phyloP scores from a whole-genome alignment of 805 yeast species.

The Candida adriatica region DNA sequence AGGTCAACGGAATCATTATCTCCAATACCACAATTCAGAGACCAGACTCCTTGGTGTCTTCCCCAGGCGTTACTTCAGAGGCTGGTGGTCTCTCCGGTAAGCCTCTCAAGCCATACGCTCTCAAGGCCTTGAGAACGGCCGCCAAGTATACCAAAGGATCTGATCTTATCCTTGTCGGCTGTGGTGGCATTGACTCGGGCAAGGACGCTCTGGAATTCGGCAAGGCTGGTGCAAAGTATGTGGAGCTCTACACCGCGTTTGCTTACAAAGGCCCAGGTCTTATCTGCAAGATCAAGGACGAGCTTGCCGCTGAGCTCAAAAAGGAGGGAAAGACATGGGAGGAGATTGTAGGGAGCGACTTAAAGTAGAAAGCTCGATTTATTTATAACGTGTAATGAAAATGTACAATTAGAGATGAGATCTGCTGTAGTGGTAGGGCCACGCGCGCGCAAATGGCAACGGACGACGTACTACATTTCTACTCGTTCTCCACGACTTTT shows the following conservation, averaged over 20 bases:
- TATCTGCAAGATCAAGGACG: constrained; percentile 53
- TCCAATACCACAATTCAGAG: constrained; percentile 90
- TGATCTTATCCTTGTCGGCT: constrained; percentile 73
- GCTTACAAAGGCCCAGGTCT: constrained; percentile 92
- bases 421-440: too few relatives aligned
- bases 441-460: too few relatives aligned
- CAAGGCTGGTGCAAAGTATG: constrained; percentile 87
- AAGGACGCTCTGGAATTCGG: constrained; percentile 88
- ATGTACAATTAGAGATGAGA: too few relatives aligned
- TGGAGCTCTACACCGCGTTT: constrained; percentile 82
- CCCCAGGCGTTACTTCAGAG: constrained; percentile 41
- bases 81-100: constrained; percentile 91
- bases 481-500: background rate
- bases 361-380: too few relatives aligned
- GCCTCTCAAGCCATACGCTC: constrained; percentile 76
- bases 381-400: too few relatives aligned
- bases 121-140: constrained; percentile 63
- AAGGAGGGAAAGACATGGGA: constrained; percentile 81
- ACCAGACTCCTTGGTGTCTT: constrained; percentile 54
- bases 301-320: constrained; percentile 49
- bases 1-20: constrained; percentile 85
- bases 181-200: constrained; percentile 90
- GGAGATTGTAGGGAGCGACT: constrained; percentile 64
- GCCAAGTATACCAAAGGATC: constrained; percentile 73
- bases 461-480: too few relatives aligned